These are phyloP conservation scores for Elongisporangium senticosum DNA, from an alignment of 352 stramenopile species.

Conservation along the genomic window DNA sequence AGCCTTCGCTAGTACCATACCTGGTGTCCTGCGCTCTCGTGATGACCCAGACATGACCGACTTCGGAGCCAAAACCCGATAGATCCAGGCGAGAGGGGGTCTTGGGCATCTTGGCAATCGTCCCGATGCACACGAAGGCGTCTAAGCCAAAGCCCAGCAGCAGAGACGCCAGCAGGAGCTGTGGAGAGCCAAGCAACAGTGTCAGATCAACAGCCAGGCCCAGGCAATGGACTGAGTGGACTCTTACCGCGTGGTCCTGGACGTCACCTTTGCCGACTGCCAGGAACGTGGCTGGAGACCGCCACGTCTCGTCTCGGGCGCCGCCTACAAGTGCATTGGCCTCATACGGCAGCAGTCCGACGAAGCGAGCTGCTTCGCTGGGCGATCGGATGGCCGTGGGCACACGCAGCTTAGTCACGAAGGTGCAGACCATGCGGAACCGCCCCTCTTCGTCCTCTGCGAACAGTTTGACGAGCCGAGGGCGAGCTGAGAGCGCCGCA, in stretches of 20 bases:
- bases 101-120: slow-evolving; percentile 22
- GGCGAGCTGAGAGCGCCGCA: slow-evolving; percentile 7
- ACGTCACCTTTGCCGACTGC: slow-evolving; percentile 64
- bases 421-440: slow-evolving; percentile 85
- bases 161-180: slow-evolving; percentile 82
- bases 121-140: slow-evolving; percentile 85
- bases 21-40: slow-evolving; percentile 27
- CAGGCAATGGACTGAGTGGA: neutral
- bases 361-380: slow-evolving; percentile 82
- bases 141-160: slow-evolving; percentile 87
- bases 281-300: slow-evolving; percentile 65
- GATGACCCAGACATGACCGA: slow-evolving; percentile 78
- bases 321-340: slow-evolving; percentile 45
- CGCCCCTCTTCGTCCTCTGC: slow-evolving; percentile 83
- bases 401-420: slow-evolving; percentile 52
- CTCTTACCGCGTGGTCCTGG: slow-evolving; percentile 74
- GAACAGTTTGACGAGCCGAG: slow-evolving; percentile 77
- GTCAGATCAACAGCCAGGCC: neutral
- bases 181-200: slow-evolving; percentile 5
- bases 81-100: neutral
- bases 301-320: slow-evolving; percentile 66
- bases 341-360: slow-evolving; percentile 72
- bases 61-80: slow-evolving; percentile 14
- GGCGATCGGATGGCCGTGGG: slow-evolving; percentile 51
- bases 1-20: slow-evolving; percentile 10